These are phyloP conservation scores for Achaetomiella virescens DNA, from an alignment of 495 filamentous ascomycete species.

Conservation along the genomic window DNA sequence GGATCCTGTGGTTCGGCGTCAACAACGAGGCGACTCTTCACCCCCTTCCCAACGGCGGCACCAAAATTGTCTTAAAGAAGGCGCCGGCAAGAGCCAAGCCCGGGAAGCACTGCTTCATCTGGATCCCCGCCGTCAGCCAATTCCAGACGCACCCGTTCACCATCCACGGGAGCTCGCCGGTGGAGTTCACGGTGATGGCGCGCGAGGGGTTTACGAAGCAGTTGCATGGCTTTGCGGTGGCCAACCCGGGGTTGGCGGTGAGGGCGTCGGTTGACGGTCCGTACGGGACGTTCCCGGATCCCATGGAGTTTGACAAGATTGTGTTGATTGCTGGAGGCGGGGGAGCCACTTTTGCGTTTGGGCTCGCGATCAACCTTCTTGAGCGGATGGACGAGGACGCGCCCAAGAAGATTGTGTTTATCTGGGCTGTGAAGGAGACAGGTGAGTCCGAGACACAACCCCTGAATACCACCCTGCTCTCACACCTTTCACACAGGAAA, in stretches of 20 bases:
- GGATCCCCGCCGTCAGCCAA: conserved; percentile 50
- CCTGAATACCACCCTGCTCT: not conserved
- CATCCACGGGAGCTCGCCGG: conserved; percentile 43
- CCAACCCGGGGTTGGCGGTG: conserved; percentile 42
- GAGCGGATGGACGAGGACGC: conserved; percentile 37
- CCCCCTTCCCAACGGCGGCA: conserved; percentile 51
- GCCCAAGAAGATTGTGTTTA: conserved; percentile 45
- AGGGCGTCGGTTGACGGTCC: conserved; percentile 51
- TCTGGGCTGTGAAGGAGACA: conserved; percentile 48
- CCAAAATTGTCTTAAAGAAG: conserved; percentile 49
- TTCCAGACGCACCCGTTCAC: conserved; percentile 59
- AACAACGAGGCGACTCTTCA: conserved; percentile 51
- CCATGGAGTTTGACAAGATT: conserved; percentile 50
- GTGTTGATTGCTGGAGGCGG: conserved; percentile 55
- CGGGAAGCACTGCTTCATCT: conserved; percentile 57
- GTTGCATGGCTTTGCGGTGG: conserved; percentile 44
- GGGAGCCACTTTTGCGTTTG: conserved; percentile 54
- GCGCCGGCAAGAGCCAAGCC: conserved; percentile 38
- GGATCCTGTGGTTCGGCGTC: conserved; percentile 44
- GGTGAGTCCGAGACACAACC: conserved; percentile 32
- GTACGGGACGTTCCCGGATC: conserved; percentile 53
- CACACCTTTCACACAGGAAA: conserved; percentile 13
- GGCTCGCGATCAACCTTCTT: conserved; percentile 45
- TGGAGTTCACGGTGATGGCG: conserved; percentile 51
- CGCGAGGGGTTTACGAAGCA: conserved; percentile 54